Evolutionary conservation across 495 filamentous ascomycete genomes (phyloP).

Genomic region (Penicillium taxi): DNA sequence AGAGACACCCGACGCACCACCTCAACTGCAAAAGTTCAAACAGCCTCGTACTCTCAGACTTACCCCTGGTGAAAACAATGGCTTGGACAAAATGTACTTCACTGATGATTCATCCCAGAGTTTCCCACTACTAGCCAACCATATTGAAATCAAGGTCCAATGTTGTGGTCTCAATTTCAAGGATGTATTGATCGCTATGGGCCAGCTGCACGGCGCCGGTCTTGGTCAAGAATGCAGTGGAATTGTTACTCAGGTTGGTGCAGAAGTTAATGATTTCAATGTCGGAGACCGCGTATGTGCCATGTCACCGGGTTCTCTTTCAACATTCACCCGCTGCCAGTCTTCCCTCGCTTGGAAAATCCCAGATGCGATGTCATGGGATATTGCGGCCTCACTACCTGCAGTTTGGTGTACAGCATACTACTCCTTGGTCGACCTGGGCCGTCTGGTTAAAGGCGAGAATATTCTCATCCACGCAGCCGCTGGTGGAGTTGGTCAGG

Average conservation of each 20-base stretch:
- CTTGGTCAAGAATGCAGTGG: slow-evolving; percentile 32
- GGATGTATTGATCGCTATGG: slow-evolving; percentile 32
- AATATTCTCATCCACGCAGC: slow-evolving; percentile 54
- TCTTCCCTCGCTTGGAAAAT: slow-evolving; percentile 27
- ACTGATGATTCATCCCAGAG: slow-evolving; percentile 18
- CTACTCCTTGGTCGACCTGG: slow-evolving; percentile 42
- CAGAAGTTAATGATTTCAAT: slow-evolving; percentile 34
- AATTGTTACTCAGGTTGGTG: slow-evolving; percentile 32
- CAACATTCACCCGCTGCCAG: slow-evolving; percentile 19
- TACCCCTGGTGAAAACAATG: slow-evolving; percentile 14
- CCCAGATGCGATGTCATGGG: slow-evolving; percentile 41
- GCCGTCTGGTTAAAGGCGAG: slow-evolving; percentile 38
- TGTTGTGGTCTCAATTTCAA: slow-evolving; percentile 33
- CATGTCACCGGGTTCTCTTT: slow-evolving; percentile 33
- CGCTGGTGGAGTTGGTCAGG: slow-evolving; percentile 54
- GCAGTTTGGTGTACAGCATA: slow-evolving; percentile 52
- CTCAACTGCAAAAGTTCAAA: slow-evolving; percentile 19
- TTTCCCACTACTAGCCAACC: slow-evolving; percentile 13
- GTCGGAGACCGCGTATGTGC: slow-evolving; percentile 49
- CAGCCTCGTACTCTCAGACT: slow-evolving; percentile 26
- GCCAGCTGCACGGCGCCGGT: slow-evolving; percentile 20
- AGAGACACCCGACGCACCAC: slow-evolving; percentile 16
- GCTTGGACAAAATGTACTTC: slow-evolving; percentile 30
- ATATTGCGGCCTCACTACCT: slow-evolving; percentile 50
- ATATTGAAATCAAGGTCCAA: slow-evolving; percentile 25